phyloP scores from a whole-genome alignment of 495 filamentous ascomycete genomes.

The Rusavskia elegans region DNA sequence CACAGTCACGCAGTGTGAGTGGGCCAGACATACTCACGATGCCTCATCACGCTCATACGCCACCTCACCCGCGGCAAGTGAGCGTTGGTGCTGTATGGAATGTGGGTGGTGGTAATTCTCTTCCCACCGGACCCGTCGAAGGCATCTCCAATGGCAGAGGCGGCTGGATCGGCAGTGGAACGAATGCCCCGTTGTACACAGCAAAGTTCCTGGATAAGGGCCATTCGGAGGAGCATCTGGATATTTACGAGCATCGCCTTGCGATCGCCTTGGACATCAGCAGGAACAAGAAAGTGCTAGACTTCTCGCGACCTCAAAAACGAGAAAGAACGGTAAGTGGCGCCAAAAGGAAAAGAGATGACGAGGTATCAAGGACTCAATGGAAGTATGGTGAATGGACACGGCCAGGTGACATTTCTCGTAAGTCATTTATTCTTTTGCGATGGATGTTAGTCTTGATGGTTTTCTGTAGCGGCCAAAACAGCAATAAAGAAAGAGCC shows the following conservation, averaged over 20 bases:
- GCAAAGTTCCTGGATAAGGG: slow-evolving; percentile 46
- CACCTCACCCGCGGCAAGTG: slow-evolving; percentile 21
- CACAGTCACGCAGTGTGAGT: slow-evolving; percentile 5
- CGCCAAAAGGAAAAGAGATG: slow-evolving; percentile 1
- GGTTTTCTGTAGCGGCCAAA: neutral
- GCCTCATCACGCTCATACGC: neutral
- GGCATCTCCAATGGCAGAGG: slow-evolving; percentile 46
- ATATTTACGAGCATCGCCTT: slow-evolving; percentile 58
- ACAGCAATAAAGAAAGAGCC: slow-evolving; percentile 5
- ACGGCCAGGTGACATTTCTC: slow-evolving; percentile 27
- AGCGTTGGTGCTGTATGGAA: slow-evolving; percentile 68
- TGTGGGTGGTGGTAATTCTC: slow-evolving; percentile 55
- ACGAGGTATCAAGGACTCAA: slow-evolving; percentile 11
- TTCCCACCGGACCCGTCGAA: slow-evolving; percentile 26
- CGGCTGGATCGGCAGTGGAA: slow-evolving; percentile 47
- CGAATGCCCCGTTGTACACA: slow-evolving; percentile 58
- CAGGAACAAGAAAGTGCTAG: slow-evolving; percentile 41
- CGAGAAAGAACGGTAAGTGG: slow-evolving; percentile 5
- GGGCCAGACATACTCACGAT: slow-evolving; percentile 2
- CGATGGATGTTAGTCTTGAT: neutral
- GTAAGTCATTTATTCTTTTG: slow-evolving; percentile 24
- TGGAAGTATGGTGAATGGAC: slow-evolving; percentile 50
- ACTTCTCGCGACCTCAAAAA: slow-evolving; percentile 15
- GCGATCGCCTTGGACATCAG: slow-evolving; percentile 79
- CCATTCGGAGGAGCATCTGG: slow-evolving; percentile 40